These are phyloP conservation scores for Globisporangium abappressorium DNA, from an alignment of 352 stramenopile genomes.

Conservation along the genomic window DNA sequence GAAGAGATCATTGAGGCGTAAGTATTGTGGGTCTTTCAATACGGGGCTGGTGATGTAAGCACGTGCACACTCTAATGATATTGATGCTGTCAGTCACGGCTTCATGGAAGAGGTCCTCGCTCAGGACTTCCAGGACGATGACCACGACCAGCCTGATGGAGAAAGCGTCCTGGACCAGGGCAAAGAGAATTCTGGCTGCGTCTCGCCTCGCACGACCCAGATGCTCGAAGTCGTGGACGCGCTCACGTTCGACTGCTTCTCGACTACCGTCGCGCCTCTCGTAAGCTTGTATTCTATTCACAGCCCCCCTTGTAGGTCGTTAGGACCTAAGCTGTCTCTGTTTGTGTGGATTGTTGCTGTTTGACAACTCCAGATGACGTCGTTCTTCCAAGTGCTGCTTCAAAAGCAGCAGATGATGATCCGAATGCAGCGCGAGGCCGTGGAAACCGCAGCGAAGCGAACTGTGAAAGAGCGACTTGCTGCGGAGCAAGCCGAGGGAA, in stretches of 20 bases:
- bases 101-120: constrained; percentile 42
- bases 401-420: constrained; percentile 28
- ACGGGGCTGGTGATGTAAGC: not conserved
- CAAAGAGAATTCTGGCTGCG: not conserved
- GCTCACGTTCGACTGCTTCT: constrained; percentile 38
- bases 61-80: not conserved
- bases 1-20: constrained; percentile 28
- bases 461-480: constrained; percentile 1
- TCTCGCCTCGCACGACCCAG: constrained; percentile 21
- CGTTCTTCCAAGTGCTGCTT: constrained; percentile 34
- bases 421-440: constrained; percentile 22
- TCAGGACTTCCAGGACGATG: constrained; percentile 18
- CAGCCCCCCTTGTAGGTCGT: too few relatives aligned
- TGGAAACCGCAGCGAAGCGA: constrained; percentile 20
- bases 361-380: constrained; percentile 23
- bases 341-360: not conserved
- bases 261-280: constrained; percentile 21
- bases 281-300: constrained; percentile 4
- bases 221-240: constrained; percentile 38
- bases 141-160: constrained; percentile 1
- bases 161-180: constrained; percentile 8
- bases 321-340: too few relatives aligned
- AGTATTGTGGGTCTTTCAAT: constrained; percentile 17
- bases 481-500: constrained; percentile 12
- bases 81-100: constrained; percentile 30